Evolutionary conservation across 768 basidiomycete genomes (phyloP).

Genomic region (Boletus subcaerulescens): DNA sequence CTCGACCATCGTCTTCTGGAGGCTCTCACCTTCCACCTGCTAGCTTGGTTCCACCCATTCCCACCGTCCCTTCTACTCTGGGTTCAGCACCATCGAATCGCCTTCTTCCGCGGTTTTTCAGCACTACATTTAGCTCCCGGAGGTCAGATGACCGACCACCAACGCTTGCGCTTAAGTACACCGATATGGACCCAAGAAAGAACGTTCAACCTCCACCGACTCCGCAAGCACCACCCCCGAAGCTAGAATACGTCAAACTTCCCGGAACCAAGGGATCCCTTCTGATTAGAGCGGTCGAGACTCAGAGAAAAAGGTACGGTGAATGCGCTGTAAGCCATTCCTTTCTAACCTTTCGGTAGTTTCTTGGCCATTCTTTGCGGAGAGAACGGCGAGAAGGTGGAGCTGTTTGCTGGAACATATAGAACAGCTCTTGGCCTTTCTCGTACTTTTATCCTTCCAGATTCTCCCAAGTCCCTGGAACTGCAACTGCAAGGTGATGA

Average conservation of each 20-base stretch:
- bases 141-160: slow-evolving; percentile 56
- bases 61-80: slow-evolving; percentile 30
- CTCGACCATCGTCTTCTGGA: slow-evolving; percentile 37
- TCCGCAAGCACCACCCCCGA: slow-evolving; percentile 67
- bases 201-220: slow-evolving; percentile 33
- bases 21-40: slow-evolving; percentile 25
- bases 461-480: slow-evolving; percentile 84
- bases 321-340: background rate
- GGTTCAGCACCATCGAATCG: slow-evolving; percentile 47
- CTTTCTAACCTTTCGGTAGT: slow-evolving; percentile 36
- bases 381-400: slow-evolving; percentile 90
- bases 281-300: slow-evolving; percentile 85
- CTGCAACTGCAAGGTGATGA: slow-evolving; percentile 90
- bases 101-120: slow-evolving; percentile 70
- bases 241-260: slow-evolving; percentile 88
- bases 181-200: slow-evolving; percentile 41
- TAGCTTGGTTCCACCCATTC: slow-evolving; percentile 17
- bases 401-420: slow-evolving; percentile 89
- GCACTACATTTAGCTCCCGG: slow-evolving; percentile 57
- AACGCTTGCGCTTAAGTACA: slow-evolving; percentile 32
- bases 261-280: slow-evolving; percentile 87
- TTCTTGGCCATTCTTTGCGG: slow-evolving; percentile 93
- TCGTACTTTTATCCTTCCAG: slow-evolving; percentile 90
- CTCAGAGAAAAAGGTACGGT: slow-evolving; percentile 76
- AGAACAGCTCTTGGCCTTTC: slow-evolving; percentile 86